phyloP scores from a whole-genome alignment of 371 early-diverging fungal genomes.

The Rhizopus sp. region DNA sequence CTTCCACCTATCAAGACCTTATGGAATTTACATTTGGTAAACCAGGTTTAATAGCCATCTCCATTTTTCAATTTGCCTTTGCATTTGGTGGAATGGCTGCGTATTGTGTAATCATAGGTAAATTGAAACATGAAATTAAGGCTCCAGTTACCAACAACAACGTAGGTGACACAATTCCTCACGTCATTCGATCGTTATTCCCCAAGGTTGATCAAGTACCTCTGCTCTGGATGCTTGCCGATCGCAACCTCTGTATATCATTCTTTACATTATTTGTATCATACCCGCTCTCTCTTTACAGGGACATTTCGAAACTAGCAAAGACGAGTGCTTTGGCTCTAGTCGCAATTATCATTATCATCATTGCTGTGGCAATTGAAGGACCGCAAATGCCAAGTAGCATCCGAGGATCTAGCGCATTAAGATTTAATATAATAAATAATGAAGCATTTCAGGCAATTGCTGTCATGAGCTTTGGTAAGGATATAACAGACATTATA shows the following conservation, averaged over 20 bases:
- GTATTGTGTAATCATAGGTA: conserved; percentile 77
- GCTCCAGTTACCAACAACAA: conserved; percentile 10
- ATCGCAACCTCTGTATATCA: conserved; percentile 61
- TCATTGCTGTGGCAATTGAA: conserved; percentile 70
- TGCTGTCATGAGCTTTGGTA: conserved; percentile 84
- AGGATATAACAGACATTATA: background rate
- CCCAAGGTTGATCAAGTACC: conserved; percentile 59
- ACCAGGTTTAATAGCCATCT: conserved; percentile 68
- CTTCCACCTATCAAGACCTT: conserved; percentile 75
- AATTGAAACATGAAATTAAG: conserved; percentile 9
- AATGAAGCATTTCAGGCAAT: conserved; percentile 73
- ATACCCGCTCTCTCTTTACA: conserved; percentile 75
- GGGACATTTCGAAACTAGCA: conserved; percentile 81
- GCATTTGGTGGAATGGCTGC: conserved; percentile 87
- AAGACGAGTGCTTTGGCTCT: conserved; percentile 80
- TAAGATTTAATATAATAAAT: conserved; percentile 53
- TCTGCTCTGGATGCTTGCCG: conserved; percentile 52
- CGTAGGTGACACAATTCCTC: conserved; percentile 76
- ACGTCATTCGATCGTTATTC: conserved; percentile 67
- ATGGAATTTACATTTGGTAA: conserved; percentile 76
- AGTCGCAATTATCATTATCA: conserved; percentile 72
- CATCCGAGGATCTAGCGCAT: conserved; percentile 53
- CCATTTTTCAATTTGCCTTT: conserved; percentile 80
- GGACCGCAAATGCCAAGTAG: conserved; percentile 61
- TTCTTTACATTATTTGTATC: conserved; percentile 70